These are phyloP conservation scores for Daldinia bambusicola DNA, from an alignment of 495 filamentous ascomycete genomes.

Conservation along the genomic window DNA sequence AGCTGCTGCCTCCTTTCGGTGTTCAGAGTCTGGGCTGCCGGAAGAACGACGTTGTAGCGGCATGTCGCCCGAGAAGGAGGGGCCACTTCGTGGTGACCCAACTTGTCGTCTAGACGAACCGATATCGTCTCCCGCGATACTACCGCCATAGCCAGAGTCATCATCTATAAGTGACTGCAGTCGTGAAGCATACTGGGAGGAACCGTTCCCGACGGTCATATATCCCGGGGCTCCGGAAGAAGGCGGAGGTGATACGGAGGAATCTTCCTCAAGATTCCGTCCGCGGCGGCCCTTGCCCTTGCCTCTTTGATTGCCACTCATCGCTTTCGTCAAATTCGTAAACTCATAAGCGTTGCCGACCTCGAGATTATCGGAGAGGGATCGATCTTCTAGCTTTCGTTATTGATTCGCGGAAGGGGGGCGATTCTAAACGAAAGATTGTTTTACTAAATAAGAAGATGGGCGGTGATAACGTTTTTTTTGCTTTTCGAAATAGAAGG, in stretches of 20 bases:
- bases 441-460: slow-evolving; percentile 5
- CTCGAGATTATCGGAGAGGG: slow-evolving; percentile 3
- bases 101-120: slow-evolving; percentile 44
- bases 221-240: slow-evolving; percentile 67
- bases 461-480: slow-evolving; percentile 37
- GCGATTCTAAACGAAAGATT: slow-evolving; percentile 10
- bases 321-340: slow-evolving; percentile 53
- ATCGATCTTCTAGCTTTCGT: slow-evolving; percentile 3
- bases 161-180: slow-evolving; percentile 78
- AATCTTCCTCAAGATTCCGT: slow-evolving; percentile 30
- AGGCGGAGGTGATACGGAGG: slow-evolving; percentile 35
- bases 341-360: slow-evolving; percentile 23
- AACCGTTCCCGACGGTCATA: slow-evolving; percentile 88
- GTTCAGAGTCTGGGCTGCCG: slow-evolving; percentile 49
- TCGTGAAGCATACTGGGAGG: slow-evolving; percentile 74
- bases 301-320: slow-evolving; percentile 68
- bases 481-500: slow-evolving; percentile 6
- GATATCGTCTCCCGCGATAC: slow-evolving; percentile 60
- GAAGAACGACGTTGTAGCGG: slow-evolving; percentile 56
- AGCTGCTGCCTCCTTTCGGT: slow-evolving; percentile 55
- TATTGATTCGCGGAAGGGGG: background rate
- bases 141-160: slow-evolving; percentile 93
- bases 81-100: slow-evolving; percentile 55
- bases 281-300: slow-evolving; percentile 50
- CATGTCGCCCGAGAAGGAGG: slow-evolving; percentile 49